A percentile compares a stretch with the other conserved stretches of the same genome.
These are phyloP conservation scores for Penicillium coprophilum DNA, from an alignment of 495 filamentous ascomycete species.

Conservation along the genomic window DNA sequence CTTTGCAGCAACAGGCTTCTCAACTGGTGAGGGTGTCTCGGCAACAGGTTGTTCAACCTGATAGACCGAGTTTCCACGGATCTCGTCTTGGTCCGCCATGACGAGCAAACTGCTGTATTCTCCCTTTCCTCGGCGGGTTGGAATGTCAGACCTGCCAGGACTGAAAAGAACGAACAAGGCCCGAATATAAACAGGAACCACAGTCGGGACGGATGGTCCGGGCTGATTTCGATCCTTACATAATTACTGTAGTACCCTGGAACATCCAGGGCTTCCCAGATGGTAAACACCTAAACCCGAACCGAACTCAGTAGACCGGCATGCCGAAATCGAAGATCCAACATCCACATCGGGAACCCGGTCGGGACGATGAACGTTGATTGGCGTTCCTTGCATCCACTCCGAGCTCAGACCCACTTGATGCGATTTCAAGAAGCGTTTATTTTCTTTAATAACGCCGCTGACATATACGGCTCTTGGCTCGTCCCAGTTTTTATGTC, in stretches of 20 bases:
- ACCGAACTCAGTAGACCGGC: neutral
- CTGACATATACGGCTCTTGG: neutral
- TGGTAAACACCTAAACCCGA: neutral
- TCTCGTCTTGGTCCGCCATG: slow-evolving; percentile 13
- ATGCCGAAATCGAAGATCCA: neutral
- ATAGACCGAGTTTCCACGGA: slow-evolving; percentile 13
- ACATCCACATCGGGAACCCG: neutral
- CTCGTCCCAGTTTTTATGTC: neutral
- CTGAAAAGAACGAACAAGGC: neutral
- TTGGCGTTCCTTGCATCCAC: neutral
- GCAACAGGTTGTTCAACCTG: slow-evolving; percentile 2
- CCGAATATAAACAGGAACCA: neutral
- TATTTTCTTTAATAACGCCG: neutral
- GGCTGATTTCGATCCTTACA: neutral
- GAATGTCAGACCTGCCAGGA: slow-evolving; percentile 1
- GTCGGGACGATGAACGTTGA: neutral
- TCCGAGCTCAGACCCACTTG: neutral
- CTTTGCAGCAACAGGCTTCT: neutral
- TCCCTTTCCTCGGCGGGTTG: neutral
- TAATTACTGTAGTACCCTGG: neutral
- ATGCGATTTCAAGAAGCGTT: neutral
- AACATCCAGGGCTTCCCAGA: neutral
- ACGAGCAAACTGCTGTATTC: slow-evolving; percentile 1
- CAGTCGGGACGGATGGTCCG: neutral
- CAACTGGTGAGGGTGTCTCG: neutral